A percentile compares a stretch with the other conserved stretches of the same genome.
Conservation (phyloP, 208 protist genomes). For the Ichthyophonus hoferi region DNA sequence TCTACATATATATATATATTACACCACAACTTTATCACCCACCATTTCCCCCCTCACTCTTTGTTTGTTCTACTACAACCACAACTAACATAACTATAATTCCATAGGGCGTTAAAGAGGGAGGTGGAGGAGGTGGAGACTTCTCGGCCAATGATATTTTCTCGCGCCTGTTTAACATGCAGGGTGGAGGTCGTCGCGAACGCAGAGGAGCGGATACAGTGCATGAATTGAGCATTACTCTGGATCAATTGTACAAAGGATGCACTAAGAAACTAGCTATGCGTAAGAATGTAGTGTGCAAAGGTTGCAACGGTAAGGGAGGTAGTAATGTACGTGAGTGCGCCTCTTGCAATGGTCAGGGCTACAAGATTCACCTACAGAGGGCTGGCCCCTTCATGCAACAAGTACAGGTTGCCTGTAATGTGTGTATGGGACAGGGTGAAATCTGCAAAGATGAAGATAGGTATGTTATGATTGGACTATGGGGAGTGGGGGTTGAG, state of each 20-base stretch:
- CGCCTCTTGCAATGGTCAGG: slow-evolving; percentile 79
- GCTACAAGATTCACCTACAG: slow-evolving; percentile 80
- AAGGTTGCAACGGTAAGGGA: slow-evolving; percentile 62
- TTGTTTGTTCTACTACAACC: no score
- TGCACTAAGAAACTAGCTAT: slow-evolving; percentile 89
- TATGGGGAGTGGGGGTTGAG: not conserved
- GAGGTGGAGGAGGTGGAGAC: slow-evolving; percentile 49
- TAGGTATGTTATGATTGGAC: not conserved
- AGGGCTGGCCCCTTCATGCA: slow-evolving; percentile 91
- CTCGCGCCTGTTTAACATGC: slow-evolving; percentile 36
- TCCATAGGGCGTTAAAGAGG: slow-evolving; percentile 79
- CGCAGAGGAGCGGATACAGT: slow-evolving; percentile 17
- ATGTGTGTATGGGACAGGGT: slow-evolving; percentile 82
- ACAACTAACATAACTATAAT: no score
- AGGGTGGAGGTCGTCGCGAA: not conserved
- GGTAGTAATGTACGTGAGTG: slow-evolving; percentile 50
- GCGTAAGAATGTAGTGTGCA: slow-evolving; percentile 67
- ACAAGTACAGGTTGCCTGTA: slow-evolving; percentile 87
- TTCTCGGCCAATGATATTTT: slow-evolving; percentile 48
- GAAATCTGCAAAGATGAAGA: not conserved
- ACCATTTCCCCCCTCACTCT: no score
- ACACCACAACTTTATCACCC: no score
- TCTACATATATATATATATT: no score
- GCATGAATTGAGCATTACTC: slow-evolving; percentile 36
- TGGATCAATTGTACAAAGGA: slow-evolving; percentile 93